Conservation (phyloP, 495 filamentous ascomycete species). For the Penicillium soppii region DNA sequence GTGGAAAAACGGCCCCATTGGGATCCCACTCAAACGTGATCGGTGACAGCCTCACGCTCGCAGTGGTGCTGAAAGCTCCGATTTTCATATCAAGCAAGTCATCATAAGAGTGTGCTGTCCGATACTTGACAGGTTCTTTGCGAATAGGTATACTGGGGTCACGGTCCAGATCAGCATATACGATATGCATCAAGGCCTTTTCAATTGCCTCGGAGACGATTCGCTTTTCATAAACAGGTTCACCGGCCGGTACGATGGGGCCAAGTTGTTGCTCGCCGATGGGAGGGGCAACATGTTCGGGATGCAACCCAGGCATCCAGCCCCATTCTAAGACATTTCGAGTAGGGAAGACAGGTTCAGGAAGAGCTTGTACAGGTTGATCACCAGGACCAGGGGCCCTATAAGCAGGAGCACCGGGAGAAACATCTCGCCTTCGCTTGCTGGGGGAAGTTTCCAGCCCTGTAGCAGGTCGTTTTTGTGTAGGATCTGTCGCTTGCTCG, state of each 20-base stretch:
- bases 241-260: neutral
- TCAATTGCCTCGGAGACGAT: conserved; percentile 25
- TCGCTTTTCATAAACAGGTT: neutral
- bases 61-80: conserved; percentile 10
- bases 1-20: conserved; percentile 15
- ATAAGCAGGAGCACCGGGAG: conserved; percentile 3
- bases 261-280: neutral
- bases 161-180: conserved; percentile 32
- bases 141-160: conserved; percentile 18
- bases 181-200: conserved; percentile 24
- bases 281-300: neutral
- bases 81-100: conserved; percentile 21
- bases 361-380: no score
- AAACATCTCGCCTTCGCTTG: neutral
- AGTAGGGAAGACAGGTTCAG: neutral
- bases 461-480: neutral
- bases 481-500: no score
- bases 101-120: conserved; percentile 8
- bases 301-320: neutral
- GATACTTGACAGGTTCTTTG: conserved; percentile 3
- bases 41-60: conserved; percentile 15
- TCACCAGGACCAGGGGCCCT: no score
- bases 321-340: neutral
- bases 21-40: conserved; percentile 12
- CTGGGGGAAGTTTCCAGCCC: neutral